phyloP scores from a whole-genome alignment of 768 basidiomycete genomes.

The Sarcomyxa edulis region DNA sequence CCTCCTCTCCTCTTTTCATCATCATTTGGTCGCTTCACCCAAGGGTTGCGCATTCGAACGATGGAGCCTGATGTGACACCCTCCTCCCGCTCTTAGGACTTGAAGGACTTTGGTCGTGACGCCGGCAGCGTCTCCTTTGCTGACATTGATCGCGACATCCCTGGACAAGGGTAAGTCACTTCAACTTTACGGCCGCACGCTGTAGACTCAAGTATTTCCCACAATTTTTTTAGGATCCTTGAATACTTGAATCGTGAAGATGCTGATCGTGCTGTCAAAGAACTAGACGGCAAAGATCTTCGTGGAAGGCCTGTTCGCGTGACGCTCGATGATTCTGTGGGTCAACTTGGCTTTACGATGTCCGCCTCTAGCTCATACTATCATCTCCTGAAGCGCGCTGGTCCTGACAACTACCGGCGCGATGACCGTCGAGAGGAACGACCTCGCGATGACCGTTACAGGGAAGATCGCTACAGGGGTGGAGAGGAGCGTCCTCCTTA shows the following conservation, averaged over 20 bases:
- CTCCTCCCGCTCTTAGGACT: constrained; percentile 65
- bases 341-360: constrained; percentile 14
- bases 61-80: constrained; percentile 34
- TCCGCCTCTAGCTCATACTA: constrained; percentile 7
- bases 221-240: constrained; percentile 55
- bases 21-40: too few species aligned
- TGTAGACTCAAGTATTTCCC: neutral
- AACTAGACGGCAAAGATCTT: constrained; percentile 81
- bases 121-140: constrained; percentile 92
- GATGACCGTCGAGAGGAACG: constrained; percentile 66
- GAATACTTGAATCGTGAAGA: constrained; percentile 88
- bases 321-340: constrained; percentile 54
- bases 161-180: constrained; percentile 76
- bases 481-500: constrained; percentile 37
- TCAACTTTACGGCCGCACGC: neutral
- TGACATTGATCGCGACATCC: constrained; percentile 84
- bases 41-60: constrained; percentile 25
- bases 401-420: constrained; percentile 70
- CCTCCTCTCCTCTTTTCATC: constrained; percentile 16
- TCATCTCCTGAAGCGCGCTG: constrained; percentile 44
- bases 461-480: constrained; percentile 45
- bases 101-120: constrained; percentile 96
- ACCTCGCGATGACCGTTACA: constrained; percentile 50
- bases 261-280: constrained; percentile 89
- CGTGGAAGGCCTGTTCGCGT: constrained; percentile 80